phyloP scores from a whole-genome alignment of 2,329 filamentous ascomycete genomes.

The Aaosphaeria pasadenensis region DNA sequence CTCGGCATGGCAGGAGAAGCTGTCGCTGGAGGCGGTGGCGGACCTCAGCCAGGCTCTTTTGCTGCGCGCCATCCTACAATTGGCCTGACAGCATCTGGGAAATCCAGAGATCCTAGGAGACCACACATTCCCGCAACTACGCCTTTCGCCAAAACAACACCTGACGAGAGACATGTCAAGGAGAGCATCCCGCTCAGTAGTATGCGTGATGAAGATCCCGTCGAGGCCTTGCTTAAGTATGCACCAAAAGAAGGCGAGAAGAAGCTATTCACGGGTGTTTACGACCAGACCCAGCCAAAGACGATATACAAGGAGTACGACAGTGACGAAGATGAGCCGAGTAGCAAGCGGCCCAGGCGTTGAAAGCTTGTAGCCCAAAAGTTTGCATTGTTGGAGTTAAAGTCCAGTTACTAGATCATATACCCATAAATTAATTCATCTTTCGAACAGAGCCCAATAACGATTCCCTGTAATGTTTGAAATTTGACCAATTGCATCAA shows the following conservation, averaged over 20 bases:
- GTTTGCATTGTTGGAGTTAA: too few species aligned
- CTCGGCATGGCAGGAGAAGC: conserved; percentile 80
- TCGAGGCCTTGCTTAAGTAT: conserved; percentile 92
- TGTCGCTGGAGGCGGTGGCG: conserved; percentile 60
- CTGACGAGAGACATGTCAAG: conserved; percentile 84
- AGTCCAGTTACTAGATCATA: too few species aligned
- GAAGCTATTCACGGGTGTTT: conserved; percentile 90
- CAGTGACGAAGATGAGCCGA: conserved; percentile 73
- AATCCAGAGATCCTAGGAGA: conserved; percentile 73
- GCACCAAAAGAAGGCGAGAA: conserved; percentile 90
- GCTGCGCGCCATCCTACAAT: conserved; percentile 64
- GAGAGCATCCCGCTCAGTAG: conserved; percentile 84
- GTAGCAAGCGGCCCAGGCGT: conserved; percentile 54
- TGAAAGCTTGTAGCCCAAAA: conserved; percentile 5
- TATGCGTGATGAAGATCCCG: conserved; percentile 94
- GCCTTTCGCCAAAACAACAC: conserved; percentile 85
- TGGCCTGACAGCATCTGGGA: conserved; percentile 75
- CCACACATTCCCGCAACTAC: conserved; percentile 84
- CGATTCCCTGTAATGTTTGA: too few species aligned
- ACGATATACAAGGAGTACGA: conserved; percentile 88
- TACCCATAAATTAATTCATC: too few species aligned
- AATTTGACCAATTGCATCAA: too few species aligned
- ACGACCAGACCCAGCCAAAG: conserved; percentile 86
- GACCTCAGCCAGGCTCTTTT: conserved; percentile 43
- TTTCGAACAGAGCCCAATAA: too few species aligned